Evolutionary conservation across 495 filamentous ascomycete species (phyloP), one percentile per base, ranked within the genome.

Genomic region (Astrocystis sublimbata): DNA sequence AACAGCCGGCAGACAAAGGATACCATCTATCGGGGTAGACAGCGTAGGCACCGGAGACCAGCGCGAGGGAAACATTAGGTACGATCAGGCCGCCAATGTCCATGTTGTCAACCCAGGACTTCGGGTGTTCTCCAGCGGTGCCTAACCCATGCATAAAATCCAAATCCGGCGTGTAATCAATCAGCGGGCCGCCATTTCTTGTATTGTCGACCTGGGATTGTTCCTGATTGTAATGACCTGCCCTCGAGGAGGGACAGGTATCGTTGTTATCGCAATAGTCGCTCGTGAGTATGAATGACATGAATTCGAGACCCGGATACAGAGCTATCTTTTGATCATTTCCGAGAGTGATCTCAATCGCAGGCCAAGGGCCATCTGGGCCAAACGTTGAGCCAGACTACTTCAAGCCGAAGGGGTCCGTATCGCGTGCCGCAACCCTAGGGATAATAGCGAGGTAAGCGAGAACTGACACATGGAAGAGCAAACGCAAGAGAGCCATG

Each of bases 1-100:
- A 57, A 13, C 69, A 76, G 13, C 74, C 73, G 23, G 71, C 68
- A 10, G 71, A 67, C 13, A 73, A 42, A 40, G 72, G 69, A 68
- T 78, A 78, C 52, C 60, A 72, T 31, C 63, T 68, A 10, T 65
- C 67, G 2, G 75, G 74, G 38, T 72, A 72, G 8, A 59, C 61
- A 58, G 65, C 67, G 38, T 68, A 72, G 1, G 70, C 59, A 3
- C 28, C 9, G 6, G 55, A 59, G 7, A 72, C 8, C 57, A 72
- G 45, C 5, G 70, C 59, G 13, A 72, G 28, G 19, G 68, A 68
- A 45, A 67, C 65, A 21, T 66, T 72, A 21, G 58, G 59, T 43
- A 72, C 55, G 1, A 42, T 65, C 40, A 46, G 10, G 17, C 57
- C 64, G 17, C 65, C 63, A 13, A 72, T 50, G 9, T 63, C 30